phyloP scores from a whole-genome alignment of 306 rosid species.

The Senna siamea region DNA sequence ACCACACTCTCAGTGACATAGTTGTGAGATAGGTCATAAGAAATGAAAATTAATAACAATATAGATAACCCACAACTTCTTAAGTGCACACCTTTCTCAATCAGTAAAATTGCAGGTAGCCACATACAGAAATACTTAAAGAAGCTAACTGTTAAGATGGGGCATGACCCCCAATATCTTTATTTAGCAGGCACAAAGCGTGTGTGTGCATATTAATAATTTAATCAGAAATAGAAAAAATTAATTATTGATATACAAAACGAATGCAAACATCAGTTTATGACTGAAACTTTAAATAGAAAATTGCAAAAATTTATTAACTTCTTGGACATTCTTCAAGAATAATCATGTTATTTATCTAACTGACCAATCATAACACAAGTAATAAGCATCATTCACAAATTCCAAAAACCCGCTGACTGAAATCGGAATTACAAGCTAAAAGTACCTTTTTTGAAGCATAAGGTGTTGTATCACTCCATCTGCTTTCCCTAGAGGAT shows the following conservation, averaged over 20 bases:
- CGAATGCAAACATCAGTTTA: not conserved
- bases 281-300: not conserved
- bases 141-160: not conserved
- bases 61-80: conserved; percentile 1
- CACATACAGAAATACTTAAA: not conserved
- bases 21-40: not conserved
- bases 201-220: not conserved
- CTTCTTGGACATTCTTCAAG: conserved; percentile 8
- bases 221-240: conserved; percentile 9
- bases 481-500: conserved; percentile 68
- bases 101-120: not conserved
- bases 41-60: conserved; percentile 1
- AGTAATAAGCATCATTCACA: conserved; percentile 21
- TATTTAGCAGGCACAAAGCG: not conserved
- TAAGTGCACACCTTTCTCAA: not conserved
- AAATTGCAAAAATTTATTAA: conserved; percentile 14
- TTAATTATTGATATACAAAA: too few species aligned
- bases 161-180: conserved; percentile 1
- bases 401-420: conserved; percentile 24
- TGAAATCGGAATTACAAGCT: conserved; percentile 34
- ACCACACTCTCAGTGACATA: too few species aligned
- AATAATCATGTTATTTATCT: conserved; percentile 14
- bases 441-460: conserved; percentile 79
- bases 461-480: conserved; percentile 84
- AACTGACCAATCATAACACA: conserved; percentile 1